These are phyloP conservation scores for Monilinia vaccinii-corymbosi DNA, from an alignment of 2,329 filamentous ascomycete species.

Conservation along the genomic window DNA sequence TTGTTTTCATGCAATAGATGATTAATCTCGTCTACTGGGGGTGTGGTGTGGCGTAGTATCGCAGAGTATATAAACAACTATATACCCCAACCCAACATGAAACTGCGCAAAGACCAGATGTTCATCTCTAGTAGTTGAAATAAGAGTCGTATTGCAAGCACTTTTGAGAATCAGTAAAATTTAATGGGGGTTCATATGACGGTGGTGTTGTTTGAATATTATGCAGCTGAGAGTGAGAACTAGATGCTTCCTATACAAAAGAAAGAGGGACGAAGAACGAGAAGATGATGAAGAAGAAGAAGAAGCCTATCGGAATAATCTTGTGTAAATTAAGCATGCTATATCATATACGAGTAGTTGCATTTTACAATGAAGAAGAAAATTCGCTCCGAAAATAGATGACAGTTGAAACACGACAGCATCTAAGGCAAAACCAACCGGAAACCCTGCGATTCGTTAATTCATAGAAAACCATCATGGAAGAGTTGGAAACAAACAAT, in stretches of 20 bases:
- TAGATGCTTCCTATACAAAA: background rate
- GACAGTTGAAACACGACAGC: constrained; percentile 1
- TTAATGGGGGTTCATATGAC: background rate
- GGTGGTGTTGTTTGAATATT: background rate
- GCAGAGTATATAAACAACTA: background rate
- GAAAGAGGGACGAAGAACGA: background rate
- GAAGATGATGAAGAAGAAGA: background rate
- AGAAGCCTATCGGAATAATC: background rate
- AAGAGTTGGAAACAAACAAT: background rate
- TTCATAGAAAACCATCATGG: background rate
- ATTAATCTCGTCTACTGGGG: background rate
- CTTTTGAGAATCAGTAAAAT: background rate
- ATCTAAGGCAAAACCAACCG: background rate
- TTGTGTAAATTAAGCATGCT: background rate
- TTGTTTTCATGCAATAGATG: background rate
- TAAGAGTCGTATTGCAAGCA: background rate
- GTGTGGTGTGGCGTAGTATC: background rate
- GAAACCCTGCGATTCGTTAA: background rate
- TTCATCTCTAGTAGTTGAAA: constrained; percentile 1
- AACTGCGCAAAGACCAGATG: constrained; percentile 4
- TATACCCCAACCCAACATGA: background rate
- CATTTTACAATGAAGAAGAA: background rate
- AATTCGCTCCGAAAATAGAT: constrained; percentile 1
- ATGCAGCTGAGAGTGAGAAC: background rate
- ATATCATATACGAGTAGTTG: no score